Evolutionary conservation across 495 filamentous ascomycete genomes (phyloP).

Genomic region (Aspergillus indologenus): DNA sequence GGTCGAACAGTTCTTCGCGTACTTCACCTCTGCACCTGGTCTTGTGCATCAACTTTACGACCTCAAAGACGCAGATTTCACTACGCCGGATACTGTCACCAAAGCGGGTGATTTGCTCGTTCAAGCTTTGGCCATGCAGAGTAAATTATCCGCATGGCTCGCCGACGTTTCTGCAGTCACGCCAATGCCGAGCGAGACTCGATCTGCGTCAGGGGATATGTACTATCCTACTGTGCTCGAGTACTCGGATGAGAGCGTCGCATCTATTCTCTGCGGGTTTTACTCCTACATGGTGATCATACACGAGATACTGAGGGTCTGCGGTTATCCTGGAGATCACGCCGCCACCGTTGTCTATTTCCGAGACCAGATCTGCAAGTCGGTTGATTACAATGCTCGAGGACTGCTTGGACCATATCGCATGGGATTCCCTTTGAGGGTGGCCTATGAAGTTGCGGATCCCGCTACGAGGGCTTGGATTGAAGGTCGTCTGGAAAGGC

Average conservation of each 20-base stretch:
- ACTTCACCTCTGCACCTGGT: constrained; percentile 30
- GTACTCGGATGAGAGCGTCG: constrained; percentile 26
- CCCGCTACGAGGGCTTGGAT: constrained; percentile 29
- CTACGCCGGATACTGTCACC: constrained; percentile 11
- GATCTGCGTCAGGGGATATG: constrained; percentile 21
- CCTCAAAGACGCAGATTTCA: constrained; percentile 21
- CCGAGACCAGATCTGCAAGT: constrained; percentile 36
- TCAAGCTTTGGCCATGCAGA: constrained; percentile 25
- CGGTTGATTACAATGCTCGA: constrained; percentile 30
- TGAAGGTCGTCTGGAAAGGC: constrained; percentile 19
- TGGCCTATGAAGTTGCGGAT: constrained; percentile 32
- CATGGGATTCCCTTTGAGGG: constrained; percentile 32
- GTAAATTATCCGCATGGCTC: constrained; percentile 26
- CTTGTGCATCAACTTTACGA: constrained; percentile 30
- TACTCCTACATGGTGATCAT: constrained; percentile 36
- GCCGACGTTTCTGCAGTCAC: constrained; percentile 21
- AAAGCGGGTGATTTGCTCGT: constrained; percentile 19
- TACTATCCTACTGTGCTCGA: constrained; percentile 25
- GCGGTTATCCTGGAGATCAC: constrained; percentile 29
- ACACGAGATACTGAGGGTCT: constrained; percentile 27
- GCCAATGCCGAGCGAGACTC: constrained; percentile 22
- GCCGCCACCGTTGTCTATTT: constrained; percentile 27
- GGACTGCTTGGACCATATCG: constrained; percentile 34
- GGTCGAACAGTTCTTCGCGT: constrained; percentile 32
- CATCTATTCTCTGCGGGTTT: constrained; percentile 30